Percentiles rank a stretch among this genome's conserved stretches.
Conservation (phyloP, 2,329 filamentous ascomycete species). For the Penicillium griseofulvum region DNA sequence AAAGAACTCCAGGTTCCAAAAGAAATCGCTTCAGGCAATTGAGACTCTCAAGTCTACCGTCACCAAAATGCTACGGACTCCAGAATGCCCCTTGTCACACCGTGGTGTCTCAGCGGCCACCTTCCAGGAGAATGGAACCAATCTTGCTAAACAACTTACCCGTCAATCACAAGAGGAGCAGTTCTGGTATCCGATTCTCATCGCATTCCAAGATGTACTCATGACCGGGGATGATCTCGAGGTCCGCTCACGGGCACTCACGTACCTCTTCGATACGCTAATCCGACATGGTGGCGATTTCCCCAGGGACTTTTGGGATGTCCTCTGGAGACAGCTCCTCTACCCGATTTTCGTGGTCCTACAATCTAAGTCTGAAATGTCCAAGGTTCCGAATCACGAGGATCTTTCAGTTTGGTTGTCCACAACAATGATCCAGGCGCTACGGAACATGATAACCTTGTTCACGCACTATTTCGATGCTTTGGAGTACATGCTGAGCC, state of each 20-base stretch:
- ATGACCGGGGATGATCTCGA: constrained; percentile 99
- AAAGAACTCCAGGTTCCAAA: constrained; percentile 97
- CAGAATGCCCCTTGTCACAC: constrained; percentile 86
- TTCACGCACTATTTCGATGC: constrained; percentile 99
- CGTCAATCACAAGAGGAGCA: constrained; percentile 92
- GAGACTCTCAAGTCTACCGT: constrained; percentile 92
- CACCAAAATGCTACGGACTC: constrained; percentile 89
- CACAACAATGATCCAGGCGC: constrained; percentile 97
- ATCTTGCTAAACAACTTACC: constrained; percentile 61
- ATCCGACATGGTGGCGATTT: constrained; percentile 89
- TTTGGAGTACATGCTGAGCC: constrained; percentile 94
- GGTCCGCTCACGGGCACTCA: constrained; percentile 80
- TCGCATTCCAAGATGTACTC: constrained; percentile 96
- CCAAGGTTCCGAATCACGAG: constrained; percentile 90
- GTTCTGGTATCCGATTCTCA: constrained; percentile 97
- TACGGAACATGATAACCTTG: constrained; percentile 96
- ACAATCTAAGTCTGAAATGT: constrained; percentile 93
- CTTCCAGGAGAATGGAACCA: constrained; percentile 46
- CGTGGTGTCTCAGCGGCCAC: constrained; percentile 48
- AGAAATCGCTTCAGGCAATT: constrained; percentile 94
- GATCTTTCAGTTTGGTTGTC: constrained; percentile 98
- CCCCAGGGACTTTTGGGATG: constrained; percentile 95
- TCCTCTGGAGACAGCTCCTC: constrained; percentile 91
- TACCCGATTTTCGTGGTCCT: constrained; percentile 99
- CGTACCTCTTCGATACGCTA: constrained; percentile 94